Percentiles rank a stretch among this genome's conserved stretches.
These are phyloP conservation scores for Spathaspora gorwiae DNA, from an alignment of 805 yeast species.

Conservation along the genomic window DNA sequence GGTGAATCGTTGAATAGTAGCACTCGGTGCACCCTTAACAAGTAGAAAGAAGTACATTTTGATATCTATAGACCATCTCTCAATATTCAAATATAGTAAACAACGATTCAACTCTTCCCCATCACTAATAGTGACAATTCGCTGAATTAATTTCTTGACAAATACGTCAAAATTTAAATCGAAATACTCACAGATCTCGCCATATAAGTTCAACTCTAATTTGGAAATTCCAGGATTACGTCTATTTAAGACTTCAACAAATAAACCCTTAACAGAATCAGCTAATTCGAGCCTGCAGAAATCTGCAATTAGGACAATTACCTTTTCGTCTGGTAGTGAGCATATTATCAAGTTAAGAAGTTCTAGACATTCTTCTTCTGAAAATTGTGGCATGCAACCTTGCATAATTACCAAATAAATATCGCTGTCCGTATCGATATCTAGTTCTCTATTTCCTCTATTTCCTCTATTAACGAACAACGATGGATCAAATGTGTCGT, in stretches of 20 bases:
- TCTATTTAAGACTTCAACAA: slow-evolving; percentile 4
- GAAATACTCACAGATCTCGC: slow-evolving; percentile 14
- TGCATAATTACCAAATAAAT: slow-evolving; percentile 10
- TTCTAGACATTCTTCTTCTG: slow-evolving; percentile 10
- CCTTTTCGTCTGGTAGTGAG: slow-evolving; percentile 12
- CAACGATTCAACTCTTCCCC: slow-evolving; percentile 21
- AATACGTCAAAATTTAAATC: slow-evolving; percentile 17
- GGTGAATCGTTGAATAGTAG: slow-evolving; percentile 21
- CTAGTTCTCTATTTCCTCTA: slow-evolving; percentile 1
- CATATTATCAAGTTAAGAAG: slow-evolving; percentile 6
- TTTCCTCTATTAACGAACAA: slow-evolving; percentile 13
- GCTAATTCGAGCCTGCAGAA: slow-evolving; percentile 6
- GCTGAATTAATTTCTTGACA: slow-evolving; percentile 33
- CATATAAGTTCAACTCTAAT: slow-evolving; percentile 16
- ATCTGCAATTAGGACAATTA: slow-evolving; percentile 15
- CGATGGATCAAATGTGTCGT: slow-evolving; percentile 30
- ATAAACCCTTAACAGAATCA: background rate
- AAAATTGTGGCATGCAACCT: slow-evolving; percentile 7
- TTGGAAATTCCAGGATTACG: background rate
- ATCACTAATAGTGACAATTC: slow-evolving; percentile 22
- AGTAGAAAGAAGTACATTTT: slow-evolving; percentile 29
- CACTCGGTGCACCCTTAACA: slow-evolving; percentile 33
- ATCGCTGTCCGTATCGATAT: slow-evolving; percentile 5
- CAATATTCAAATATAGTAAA: slow-evolving; percentile 16
- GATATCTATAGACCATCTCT: slow-evolving; percentile 25